Percentiles rank a stretch among this genome's conserved stretches.
Evolutionary conservation across 2,329 filamentous ascomycete genomes (phyloP).

Genomic region (Drechslerella coelobrocha): DNA sequence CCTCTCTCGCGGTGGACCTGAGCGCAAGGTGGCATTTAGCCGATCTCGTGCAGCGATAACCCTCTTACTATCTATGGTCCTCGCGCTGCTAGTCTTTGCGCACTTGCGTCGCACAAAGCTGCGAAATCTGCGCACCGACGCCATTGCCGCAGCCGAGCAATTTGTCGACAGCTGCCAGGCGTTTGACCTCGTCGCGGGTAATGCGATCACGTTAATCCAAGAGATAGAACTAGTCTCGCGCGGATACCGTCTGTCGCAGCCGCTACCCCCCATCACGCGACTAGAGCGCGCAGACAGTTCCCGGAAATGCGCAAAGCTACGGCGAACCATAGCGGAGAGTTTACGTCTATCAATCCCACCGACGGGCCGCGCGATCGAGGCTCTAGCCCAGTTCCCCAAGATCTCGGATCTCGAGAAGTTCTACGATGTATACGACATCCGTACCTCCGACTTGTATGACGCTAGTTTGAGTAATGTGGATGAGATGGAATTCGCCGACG

Average conservation of each 20-base stretch:
- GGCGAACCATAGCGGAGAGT: slow-evolving; percentile 74
- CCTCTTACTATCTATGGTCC: slow-evolving; percentile 62
- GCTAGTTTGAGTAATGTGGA: slow-evolving; percentile 66
- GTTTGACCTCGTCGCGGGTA: slow-evolving; percentile 78
- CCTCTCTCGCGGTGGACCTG: slow-evolving; percentile 58
- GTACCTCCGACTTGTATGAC: slow-evolving; percentile 73
- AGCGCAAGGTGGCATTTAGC: slow-evolving; percentile 64
- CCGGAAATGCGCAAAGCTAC: slow-evolving; percentile 79
- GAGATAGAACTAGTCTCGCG: slow-evolving; percentile 95
- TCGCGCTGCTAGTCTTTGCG: slow-evolving; percentile 70
- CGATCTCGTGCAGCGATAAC: slow-evolving; percentile 65
- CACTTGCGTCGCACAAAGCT: slow-evolving; percentile 82
- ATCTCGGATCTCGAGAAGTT: slow-evolving; percentile 87
- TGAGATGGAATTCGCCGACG: slow-evolving; percentile 71
- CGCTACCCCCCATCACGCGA: slow-evolving; percentile 86
- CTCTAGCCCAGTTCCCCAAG: slow-evolving; percentile 75
- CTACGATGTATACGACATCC: slow-evolving; percentile 86
- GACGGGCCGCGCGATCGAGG: slow-evolving; percentile 73
- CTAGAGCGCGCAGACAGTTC: slow-evolving; percentile 82
- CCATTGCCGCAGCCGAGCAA: slow-evolving; percentile 71
- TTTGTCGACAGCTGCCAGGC: slow-evolving; percentile 78
- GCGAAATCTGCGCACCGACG: slow-evolving; percentile 76
- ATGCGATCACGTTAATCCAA: slow-evolving; percentile 81
- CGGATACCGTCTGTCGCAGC: slow-evolving; percentile 86
- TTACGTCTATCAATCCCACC: slow-evolving; percentile 74